Base-by-base conservation (phyloP, 2,329 filamentous ascomycete species). In the Phyllosticta citrichinensis region DNA sequence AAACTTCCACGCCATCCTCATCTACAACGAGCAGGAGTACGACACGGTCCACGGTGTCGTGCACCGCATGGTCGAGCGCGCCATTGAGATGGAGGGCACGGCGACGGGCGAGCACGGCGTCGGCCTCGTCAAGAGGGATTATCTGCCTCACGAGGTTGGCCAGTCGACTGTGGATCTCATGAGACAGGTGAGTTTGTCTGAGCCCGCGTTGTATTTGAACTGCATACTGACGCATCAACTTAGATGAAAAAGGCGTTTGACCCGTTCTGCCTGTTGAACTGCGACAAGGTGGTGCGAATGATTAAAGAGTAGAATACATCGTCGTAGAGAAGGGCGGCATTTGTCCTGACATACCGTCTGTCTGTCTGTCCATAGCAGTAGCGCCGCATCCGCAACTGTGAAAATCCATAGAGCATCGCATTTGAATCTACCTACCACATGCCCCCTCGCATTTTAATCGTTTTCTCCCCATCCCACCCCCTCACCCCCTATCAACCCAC, bases 101-200 rank as follows among this genome's bases (percentile, higher is more conserved):
- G 89, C 91, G 1, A 92, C 89, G 12, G 90, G 89, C 59, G 89
- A 95, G 74, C 89, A 95, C 72, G 89, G 89, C 52, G 86, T 94
- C 58, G 89, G 89, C 6, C 77, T 95, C 55, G 87, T 93, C 61
- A 95, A 95, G 82, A 80, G 89, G 66, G 89, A 94, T 70, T 93
- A 93, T 69, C 79, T 95, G 52, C 80, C 84, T 10, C 87, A 92
- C 69, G 89, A 95, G 75, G 77, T 94, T 51, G 88, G 89, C 12
- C 79, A 84, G 71, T 79, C 75, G 12, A 90, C 89, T 0, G 88
- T 95, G 9, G 88, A 92, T 75, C 80, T 87, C 22, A 95, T 95
- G 89, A 83, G 89, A 74, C 89, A 87, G 80, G 85, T 88, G 74
- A 67, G 79, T 73, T 73, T 40, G 35, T 22, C 22, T 22, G 22